Base-by-base conservation (phyloP, 2,329 filamentous ascomycete species). In the Claviceps quebecensis region DNA sequence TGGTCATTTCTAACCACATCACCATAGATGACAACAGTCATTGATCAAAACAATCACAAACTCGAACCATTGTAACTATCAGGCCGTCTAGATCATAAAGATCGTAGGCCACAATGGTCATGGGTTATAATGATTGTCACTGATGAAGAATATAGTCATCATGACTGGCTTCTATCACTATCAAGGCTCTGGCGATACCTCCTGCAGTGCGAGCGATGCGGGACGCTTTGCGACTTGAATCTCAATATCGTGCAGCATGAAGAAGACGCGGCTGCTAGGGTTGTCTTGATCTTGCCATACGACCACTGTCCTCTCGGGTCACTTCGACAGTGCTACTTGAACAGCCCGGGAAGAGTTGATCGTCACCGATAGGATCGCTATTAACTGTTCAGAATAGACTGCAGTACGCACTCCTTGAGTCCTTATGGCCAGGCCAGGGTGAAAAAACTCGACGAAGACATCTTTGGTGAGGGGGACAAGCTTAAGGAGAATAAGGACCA, bases 141-240 rank as follows among this genome's bases (percentile, higher is more conserved):
- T 22, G 45, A 16, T 8, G 14, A 37, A 38, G 34, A 5, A 37
- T 3, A 36, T 23, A 22, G 47, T 36, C 38, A 49, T 14, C 39
- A 49, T 49, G 39, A 16, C 39, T 43, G 43, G 23, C 23, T 49
- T 43, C 16, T 11, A 36, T 14, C n/a, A 36, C 8, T 40, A 29
- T 11, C n/a, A 34, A 11, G 16, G 13, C 37, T 5, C 16, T 7
- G 5, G 34, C n/a, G 23, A n/a, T 8, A n/a, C 13, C 37, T 44
- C 8, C 14, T 51, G 50, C 26, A 51, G 34, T 51, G 49, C 29
- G 16, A 47, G 38, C 44, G 49, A 17, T 51, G 49, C 26, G 38
- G 45, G 13, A 46, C 39, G 2, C 23, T 13, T 16, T 47, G 45
- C 19, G 51, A 56, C 9, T 13, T 59, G 19, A 14, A 34, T 13